Percentiles rank a stretch among this genome's conserved stretches.
phyloP scores from a whole-genome alignment of 1,139 yeast genomes.

The Magnusiomyces tetraspermus region DNA sequence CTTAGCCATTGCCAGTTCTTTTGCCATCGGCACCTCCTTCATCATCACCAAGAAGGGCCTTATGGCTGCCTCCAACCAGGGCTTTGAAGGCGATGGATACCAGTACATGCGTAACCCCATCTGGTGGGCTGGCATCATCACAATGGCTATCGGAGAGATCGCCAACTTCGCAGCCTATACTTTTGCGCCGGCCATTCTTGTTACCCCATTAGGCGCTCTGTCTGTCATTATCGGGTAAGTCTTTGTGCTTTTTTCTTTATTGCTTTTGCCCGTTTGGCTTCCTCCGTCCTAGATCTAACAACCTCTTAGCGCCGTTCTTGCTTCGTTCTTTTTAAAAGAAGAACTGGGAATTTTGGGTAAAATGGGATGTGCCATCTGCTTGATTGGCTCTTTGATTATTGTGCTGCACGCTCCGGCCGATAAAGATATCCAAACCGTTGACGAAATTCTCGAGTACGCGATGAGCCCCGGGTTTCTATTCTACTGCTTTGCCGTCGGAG shows the following conservation, averaged over 20 bases:
- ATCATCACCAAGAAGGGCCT: constrained; percentile 85
- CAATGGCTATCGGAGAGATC: constrained; percentile 87
- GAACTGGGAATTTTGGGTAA: constrained; percentile 85
- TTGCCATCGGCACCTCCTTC: constrained; percentile 86
- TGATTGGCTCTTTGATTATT: constrained; percentile 82
- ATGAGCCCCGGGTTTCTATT: constrained; percentile 68
- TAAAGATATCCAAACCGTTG: constrained; percentile 79
- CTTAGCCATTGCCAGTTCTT: constrained; percentile 75
- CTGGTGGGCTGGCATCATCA: constrained; percentile 91
- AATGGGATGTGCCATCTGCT: constrained; percentile 87
- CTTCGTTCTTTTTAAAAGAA: constrained; percentile 75
- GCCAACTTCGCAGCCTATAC: constrained; percentile 95
- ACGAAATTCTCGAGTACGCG: constrained; percentile 76
- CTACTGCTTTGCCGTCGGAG: constrained; percentile 52
- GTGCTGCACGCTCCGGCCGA: constrained; percentile 92
- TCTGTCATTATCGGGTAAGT: constrained; percentile 61
- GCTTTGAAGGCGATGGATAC: constrained; percentile 59
- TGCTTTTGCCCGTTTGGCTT: neutral
- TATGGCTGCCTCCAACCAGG: constrained; percentile 54
- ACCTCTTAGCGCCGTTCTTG: constrained; percentile 52
- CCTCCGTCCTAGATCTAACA: neutral
- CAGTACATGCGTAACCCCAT: constrained; percentile 75
- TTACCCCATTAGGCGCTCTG: constrained; percentile 85
- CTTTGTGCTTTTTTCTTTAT: constrained; percentile 30
- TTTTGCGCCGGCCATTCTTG: constrained; percentile 88